Evolutionary conservation across 345 rosid species (phyloP), one percentile per base, ranked within the genome.

Genomic region (Theobroma cacao): DNA sequence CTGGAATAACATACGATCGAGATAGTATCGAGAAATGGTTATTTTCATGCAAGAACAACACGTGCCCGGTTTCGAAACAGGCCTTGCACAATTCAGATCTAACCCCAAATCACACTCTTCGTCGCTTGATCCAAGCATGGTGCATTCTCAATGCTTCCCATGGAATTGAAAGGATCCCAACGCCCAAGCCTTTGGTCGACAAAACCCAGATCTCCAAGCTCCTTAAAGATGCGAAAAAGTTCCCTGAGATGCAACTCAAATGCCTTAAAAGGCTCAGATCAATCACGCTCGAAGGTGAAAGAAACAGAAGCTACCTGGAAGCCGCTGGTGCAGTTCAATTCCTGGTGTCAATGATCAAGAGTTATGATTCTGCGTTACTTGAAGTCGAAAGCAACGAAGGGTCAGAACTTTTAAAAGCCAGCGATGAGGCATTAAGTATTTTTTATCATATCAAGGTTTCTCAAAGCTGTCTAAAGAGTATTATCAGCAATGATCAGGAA

Each of bases 111-210:
- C 95, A 90, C 88, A 92, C 88, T n/a, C 92, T 94, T 53, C 91
- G 93, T 31, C 93, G 98, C 0, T 82, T 94, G 61, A 94, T 94
- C 84, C 97, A 94, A 78, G 77, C 90, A 3, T 94, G 98, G 98
- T 94, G 96, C 89, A 88, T 89, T 7, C 80, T 90, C 77, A 85
- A 94, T 30, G 86, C 92, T 43, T 90, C 90, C 58, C 67, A 41
- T 26, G 80, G 80, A 3, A 55, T 77, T 40, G 80, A 77, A 28
- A 41, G 66, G 28, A 77, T 77, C 66, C 80, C 80, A 10, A 77
- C 80, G 3, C 80, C 80, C 4, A 77, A 77, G 65, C 75, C 66
- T 28, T 75, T 67, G 10, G 43, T 67, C 67, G 47, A 15, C 67
- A 77, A 52, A n/a, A 18, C 55, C 52, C 65, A 77, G 55, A 69